Conservation (phyloP, 2,329 filamentous ascomycete genomes). For the Phyllosticta citribraziliensis region DNA sequence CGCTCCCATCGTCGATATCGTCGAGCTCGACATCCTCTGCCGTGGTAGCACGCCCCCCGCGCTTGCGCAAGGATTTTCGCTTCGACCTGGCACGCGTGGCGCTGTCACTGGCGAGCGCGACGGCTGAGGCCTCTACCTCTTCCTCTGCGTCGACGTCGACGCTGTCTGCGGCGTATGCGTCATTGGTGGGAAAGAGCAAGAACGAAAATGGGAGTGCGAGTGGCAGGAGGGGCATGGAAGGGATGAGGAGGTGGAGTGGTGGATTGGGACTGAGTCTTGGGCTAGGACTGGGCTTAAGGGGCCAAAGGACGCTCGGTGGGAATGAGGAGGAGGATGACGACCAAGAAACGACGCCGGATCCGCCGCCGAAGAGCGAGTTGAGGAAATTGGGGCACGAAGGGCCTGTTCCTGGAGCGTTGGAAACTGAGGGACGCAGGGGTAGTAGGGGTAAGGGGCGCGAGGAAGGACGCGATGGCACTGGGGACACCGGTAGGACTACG, state of each 20-base stretch:
- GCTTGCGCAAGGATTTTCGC: background rate
- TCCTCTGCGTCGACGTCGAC: background rate
- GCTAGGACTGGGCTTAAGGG: background rate
- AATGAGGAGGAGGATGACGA: background rate
- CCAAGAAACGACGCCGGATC: background rate
- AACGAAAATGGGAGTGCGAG: too few relatives aligned
- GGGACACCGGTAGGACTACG: background rate
- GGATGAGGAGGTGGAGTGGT: background rate
- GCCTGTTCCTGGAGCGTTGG: background rate
- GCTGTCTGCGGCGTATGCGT: background rate
- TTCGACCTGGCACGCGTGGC: background rate
- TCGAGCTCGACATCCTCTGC: background rate
- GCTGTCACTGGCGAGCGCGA: background rate
- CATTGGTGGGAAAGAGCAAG: background rate
- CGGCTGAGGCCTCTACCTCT: background rate
- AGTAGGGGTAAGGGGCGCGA: background rate
- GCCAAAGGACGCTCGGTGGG: background rate
- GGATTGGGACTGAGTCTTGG: background rate
- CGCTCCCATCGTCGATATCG: background rate
- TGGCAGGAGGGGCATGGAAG: too few relatives aligned
- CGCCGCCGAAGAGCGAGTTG: background rate
- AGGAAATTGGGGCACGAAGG: background rate
- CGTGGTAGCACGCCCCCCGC: background rate
- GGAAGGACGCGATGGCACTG: background rate
- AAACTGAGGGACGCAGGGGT: background rate